Conservation (phyloP, 106 monocot genomes). For the Dendrobium catenatum region DNA sequence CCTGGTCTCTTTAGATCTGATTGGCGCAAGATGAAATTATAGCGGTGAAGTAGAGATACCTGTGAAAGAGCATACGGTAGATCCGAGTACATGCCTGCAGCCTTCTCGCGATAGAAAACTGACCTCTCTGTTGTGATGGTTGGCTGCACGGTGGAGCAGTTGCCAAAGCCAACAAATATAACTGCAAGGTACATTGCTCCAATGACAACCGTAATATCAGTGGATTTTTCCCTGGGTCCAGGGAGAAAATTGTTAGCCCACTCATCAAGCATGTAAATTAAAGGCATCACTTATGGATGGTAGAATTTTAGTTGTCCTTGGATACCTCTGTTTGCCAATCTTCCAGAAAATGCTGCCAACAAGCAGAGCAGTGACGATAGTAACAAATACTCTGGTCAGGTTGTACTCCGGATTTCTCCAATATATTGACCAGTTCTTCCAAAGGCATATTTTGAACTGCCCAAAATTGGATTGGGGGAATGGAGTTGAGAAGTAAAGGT, state of each 20-base stretch:
- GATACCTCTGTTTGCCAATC: conserved; percentile 36
- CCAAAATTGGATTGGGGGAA: conserved; percentile 20
- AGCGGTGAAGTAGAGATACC: conserved; percentile 15
- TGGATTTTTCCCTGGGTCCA: conserved; percentile 34
- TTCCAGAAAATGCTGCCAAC: conserved; percentile 72
- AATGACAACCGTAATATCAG: conserved; percentile 38
- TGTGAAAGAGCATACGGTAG: conserved; percentile 62
- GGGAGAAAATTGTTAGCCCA: not conserved
- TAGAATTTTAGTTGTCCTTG: not conserved
- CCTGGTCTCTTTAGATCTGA: not conserved
- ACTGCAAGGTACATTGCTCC: conserved; percentile 62
- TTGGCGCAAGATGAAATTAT: not conserved
- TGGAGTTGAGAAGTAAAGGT: conserved; percentile 36
- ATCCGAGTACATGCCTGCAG: conserved; percentile 83
- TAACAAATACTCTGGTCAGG: conserved; percentile 32
- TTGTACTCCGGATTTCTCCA: conserved; percentile 63
- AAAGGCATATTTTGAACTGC: conserved; percentile 45
- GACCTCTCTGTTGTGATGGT: conserved; percentile 47
- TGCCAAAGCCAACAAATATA: conserved; percentile 45
- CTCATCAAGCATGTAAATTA: not conserved
- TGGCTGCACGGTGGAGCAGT: conserved; percentile 53
- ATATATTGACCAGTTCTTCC: conserved; percentile 56
- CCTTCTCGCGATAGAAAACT: conserved; percentile 67
- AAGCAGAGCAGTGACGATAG: conserved; percentile 29
- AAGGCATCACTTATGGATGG: not conserved